Evolutionary conservation across 1,284 basidiomycete species (phyloP).

Genomic region (Cryptococcus sp.): DNA sequence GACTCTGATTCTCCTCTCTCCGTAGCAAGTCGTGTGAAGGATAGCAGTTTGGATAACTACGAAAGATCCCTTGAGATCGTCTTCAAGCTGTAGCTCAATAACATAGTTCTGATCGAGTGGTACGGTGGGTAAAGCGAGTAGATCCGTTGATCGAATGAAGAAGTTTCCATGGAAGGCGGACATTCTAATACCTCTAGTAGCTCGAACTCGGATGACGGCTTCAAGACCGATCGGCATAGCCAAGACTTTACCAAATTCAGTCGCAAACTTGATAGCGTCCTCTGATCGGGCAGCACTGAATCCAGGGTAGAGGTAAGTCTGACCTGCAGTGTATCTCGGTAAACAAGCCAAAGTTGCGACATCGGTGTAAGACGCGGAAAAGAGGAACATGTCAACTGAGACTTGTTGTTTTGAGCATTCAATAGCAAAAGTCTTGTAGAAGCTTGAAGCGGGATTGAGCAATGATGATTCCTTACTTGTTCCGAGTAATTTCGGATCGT

Average conservation of each 20-base stretch:
- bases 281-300: constrained; percentile 93
- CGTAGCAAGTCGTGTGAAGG: constrained; percentile 91
- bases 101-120: constrained; percentile 95
- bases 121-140: constrained; percentile 93
- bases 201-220: constrained; percentile 95
- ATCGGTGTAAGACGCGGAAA: constrained; percentile 88
- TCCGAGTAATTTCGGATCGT: constrained; percentile 93
- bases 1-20: constrained; percentile 93
- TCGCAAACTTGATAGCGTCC: constrained; percentile 96
- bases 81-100: constrained; percentile 96
- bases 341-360: constrained; percentile 75
- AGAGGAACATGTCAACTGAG: constrained; percentile 99
- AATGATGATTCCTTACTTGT: constrained; percentile 88
- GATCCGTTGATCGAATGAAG: constrained; percentile 96
- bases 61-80: constrained; percentile 85
- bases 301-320: constrained; percentile 97
- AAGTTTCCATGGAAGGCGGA: constrained; percentile 99
- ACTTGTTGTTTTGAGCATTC: constrained; percentile 97
- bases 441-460: constrained; percentile 81
- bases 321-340: constrained; percentile 95
- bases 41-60: constrained; percentile 96
- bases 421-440: constrained; percentile 99
- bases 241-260: constrained; percentile 90
- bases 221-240: constrained; percentile 94
- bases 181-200: constrained; percentile 89